A percentile compares a stretch with the other conserved stretches of the same genome.
phyloP scores from a whole-genome alignment of 148 eudicot genomes.

The Hydrangea macrophylla region DNA sequence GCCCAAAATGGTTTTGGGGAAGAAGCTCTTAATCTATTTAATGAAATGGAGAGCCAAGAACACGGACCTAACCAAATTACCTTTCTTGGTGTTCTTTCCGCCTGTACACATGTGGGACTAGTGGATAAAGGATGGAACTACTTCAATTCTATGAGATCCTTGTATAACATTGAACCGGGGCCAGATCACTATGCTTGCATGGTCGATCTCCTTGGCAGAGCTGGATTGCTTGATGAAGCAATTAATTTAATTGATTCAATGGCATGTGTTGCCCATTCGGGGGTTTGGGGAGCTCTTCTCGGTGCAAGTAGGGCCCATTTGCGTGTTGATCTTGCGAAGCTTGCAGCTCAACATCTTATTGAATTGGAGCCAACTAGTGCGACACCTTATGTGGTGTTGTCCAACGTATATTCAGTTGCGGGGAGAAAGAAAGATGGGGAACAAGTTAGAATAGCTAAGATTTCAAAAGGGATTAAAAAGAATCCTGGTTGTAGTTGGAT shows the following conservation, averaged over 20 bases:
- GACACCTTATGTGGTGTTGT: slow-evolving; percentile 56
- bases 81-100: slow-evolving; percentile 57
- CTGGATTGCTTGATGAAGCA: slow-evolving; percentile 61
- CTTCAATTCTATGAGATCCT: slow-evolving; percentile 45
- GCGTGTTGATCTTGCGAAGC: slow-evolving; percentile 53
- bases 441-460: slow-evolving; percentile 35
- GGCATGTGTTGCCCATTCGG: slow-evolving; percentile 52
- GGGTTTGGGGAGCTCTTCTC: slow-evolving; percentile 74
- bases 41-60: slow-evolving; percentile 25
- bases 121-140: slow-evolving; percentile 45
- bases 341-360: slow-evolving; percentile 45
- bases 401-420: slow-evolving; percentile 34
- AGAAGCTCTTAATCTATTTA: slow-evolving; percentile 43
- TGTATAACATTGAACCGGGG: slow-evolving; percentile 40
- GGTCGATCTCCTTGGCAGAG: slow-evolving; percentile 67
- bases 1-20: slow-evolving; percentile 52
- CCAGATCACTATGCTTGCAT: slow-evolving; percentile 66
- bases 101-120: slow-evolving; percentile 53
- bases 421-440: slow-evolving; percentile 43
- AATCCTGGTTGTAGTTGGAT: slow-evolving; percentile 70
- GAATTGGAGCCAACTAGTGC: slow-evolving; percentile 54
- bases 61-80: slow-evolving; percentile 45
- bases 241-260: slow-evolving; percentile 40
- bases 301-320: slow-evolving; percentile 53
- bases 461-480: slow-evolving; percentile 45